Percentiles rank a stretch among this genome's conserved stretches.
Evolutionary conservation across 202 grass and related monocot species (phyloP).

Genomic region (Dendrocalamus latiflorus): DNA sequence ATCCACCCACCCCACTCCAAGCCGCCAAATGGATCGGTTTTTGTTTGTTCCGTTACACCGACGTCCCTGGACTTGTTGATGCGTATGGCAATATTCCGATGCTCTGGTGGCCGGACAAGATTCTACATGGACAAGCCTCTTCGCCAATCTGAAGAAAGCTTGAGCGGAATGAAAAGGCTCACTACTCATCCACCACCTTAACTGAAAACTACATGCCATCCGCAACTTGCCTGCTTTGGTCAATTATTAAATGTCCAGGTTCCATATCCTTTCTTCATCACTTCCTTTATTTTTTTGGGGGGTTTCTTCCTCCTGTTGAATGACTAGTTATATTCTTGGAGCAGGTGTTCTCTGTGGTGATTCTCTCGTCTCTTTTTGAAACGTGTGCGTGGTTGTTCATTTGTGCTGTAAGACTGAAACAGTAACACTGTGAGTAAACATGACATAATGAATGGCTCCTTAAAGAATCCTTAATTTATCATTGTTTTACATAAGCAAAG

Average conservation of each 20-base stretch:
- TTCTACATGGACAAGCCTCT: constrained; percentile 23
- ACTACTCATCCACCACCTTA: constrained; percentile 13
- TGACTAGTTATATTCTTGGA: constrained; percentile 25
- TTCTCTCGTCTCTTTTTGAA: background rate
- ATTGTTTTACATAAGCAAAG: constrained; percentile 20
- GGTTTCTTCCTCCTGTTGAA: background rate
- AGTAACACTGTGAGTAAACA: background rate
- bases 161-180: constrained; percentile 3
- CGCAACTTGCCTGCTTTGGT: constrained; percentile 34
- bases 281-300: background rate
- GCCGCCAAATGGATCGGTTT: constrained; percentile 14
- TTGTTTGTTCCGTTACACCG: constrained; percentile 36
- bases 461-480: background rate
- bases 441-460: constrained; percentile 5
- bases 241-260: constrained; percentile 37
- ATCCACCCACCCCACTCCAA: constrained; percentile 14
- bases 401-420: background rate
- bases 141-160: constrained; percentile 26
- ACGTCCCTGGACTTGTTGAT: constrained; percentile 30
- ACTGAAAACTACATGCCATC: constrained; percentile 44
- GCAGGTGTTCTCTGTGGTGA: constrained; percentile 14
- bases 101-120: constrained; percentile 18
- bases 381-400: background rate
- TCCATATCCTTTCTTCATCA: constrained; percentile 5
- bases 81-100: constrained; percentile 30